These are phyloP conservation scores for Murraya koenigii DNA, from an alignment of 345 rosid species.

Conservation along the genomic window DNA sequence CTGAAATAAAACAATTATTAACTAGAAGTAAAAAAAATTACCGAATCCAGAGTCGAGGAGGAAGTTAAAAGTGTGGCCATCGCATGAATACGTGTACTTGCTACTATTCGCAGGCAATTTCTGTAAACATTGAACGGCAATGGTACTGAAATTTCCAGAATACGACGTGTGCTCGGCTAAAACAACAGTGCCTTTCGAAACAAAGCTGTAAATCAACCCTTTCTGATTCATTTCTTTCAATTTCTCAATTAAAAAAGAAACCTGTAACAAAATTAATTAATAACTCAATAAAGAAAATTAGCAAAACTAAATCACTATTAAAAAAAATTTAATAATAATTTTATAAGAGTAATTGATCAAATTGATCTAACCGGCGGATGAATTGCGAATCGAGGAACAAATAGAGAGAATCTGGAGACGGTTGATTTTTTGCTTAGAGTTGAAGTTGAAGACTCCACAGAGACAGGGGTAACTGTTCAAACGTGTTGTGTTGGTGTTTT, in stretches of 20 bases:
- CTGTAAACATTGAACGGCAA: conserved; percentile 96
- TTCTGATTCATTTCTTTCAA: conserved; percentile 61
- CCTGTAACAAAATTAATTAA: background rate
- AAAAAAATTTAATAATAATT: too few species aligned
- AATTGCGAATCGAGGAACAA: background rate
- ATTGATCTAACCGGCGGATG: background rate
- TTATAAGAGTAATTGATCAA: too few species aligned
- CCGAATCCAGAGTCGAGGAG: conserved; percentile 80
- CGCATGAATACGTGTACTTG: conserved; percentile 94
- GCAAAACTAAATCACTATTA: background rate
- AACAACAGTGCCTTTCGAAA: conserved; percentile 90
- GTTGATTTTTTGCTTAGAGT: too few species aligned
- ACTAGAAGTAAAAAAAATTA: conserved; percentile 18
- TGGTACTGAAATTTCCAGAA: conserved; percentile 94
- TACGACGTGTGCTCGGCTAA: conserved; percentile 90
- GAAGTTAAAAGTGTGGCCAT: conserved; percentile 91
- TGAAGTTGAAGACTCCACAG: background rate
- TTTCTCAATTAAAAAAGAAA: background rate
- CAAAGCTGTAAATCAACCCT: conserved; percentile 97
- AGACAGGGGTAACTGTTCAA: background rate
- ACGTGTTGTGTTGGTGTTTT: too few species aligned
- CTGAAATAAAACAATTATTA: background rate
- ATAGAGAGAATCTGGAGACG: background rate
- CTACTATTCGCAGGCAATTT: conserved; percentile 88
- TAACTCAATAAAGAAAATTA: background rate